Evolutionary conservation across 2,329 filamentous ascomycete species (phyloP), one percentile per base, ranked within the genome.

Genomic region (Verticillium dahliae): DNA sequence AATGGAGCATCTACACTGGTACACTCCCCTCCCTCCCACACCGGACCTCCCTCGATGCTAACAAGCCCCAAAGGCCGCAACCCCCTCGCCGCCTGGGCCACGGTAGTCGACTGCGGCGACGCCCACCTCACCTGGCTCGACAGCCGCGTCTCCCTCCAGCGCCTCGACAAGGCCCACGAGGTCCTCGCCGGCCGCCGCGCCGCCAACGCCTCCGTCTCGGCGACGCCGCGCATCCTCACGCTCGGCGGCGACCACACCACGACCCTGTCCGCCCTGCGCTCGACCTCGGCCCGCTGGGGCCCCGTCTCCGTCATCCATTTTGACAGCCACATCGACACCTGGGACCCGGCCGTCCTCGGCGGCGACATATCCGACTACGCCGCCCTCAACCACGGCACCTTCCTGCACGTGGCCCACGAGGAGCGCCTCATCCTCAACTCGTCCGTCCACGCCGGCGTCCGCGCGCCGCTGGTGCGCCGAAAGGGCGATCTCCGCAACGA

Each of bases 121-220:
- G 90, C 91, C 61, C 89, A 88, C 1, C 79, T 92, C 63, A 91
- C 88, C 0, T 90, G 88, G 11, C 87, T 93, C 65, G 90, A 94
- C 74, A 94, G 93, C 71, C 84, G 79, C 0, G 76, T 92, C 0
- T 90, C 91, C 0, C 76, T 93, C 61, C 81, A 82, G 14, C 90
- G 93, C 72, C 90, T 94, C 81, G 88, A 85, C 61, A 86, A 89
- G 70, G 89, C 88, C 0, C 54, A 56, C 31, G 58, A 73, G 71
- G 66, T 71, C 18, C 65, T 73, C 4, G 73, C 73, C 0, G 71
- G 70, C 0, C 71, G 75, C 4, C 63, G 62, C 37, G 71, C 73
- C 4, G 75, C 80, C 22, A 81, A 81, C 61, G 70, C 76, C 6
- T 78, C 71, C 4, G 71, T 71, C n/a, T 81, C 78, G 31, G 66